Evolutionary conservation across 1,139 yeast species (phyloP), one percentile per base, ranked within the genome.

Genomic region (Diutina rugosa): DNA sequence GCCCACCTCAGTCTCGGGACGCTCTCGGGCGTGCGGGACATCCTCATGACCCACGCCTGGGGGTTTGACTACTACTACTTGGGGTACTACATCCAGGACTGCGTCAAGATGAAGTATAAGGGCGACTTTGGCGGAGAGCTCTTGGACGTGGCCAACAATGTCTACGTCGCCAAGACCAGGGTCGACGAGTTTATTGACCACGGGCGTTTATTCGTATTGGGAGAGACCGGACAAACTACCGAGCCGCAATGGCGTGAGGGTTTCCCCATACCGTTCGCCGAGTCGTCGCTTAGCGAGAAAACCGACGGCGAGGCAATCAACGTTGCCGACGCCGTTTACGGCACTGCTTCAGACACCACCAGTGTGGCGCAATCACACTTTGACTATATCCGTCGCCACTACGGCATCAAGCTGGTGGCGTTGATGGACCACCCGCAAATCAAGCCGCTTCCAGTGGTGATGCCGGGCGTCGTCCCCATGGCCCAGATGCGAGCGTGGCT

Each of bases 81-180:
- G 70, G 97, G 95, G 0, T 88, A 82, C 63, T 90, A 85, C 65
- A 82, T 90, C 54, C 84, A 83, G 6, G 90, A 85, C 62, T 88
- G 97, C 67, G 74, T 72, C 1, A 91, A 91, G 66, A 90, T 91
- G 97, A 74, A 72, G 51, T 91, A 91, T 67, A 91, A 91, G 69
- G 84, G 79, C 47, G 79, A 82, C 59, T 90, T 85, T 67, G 91
- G 91, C 0, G 93, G 91, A 3, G 87, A 85, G 59, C 62, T 87
- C 2, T 68, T 85, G 52, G 90, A 87, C 63, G 65, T 82, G 14
- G 70, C 74, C 58, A 77, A 72, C 55, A 74, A 76, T 56, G 65
- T 69, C 9, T 84, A 74, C 64, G 69, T 75, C 44, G 76, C 80
- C 1, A 60, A 85, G 18, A 67, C 71, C 0, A 64, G 64, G 35